These are phyloP conservation scores for Apodospora peruviana DNA, from an alignment of 495 filamentous ascomycete species.

Conservation along the genomic window DNA sequence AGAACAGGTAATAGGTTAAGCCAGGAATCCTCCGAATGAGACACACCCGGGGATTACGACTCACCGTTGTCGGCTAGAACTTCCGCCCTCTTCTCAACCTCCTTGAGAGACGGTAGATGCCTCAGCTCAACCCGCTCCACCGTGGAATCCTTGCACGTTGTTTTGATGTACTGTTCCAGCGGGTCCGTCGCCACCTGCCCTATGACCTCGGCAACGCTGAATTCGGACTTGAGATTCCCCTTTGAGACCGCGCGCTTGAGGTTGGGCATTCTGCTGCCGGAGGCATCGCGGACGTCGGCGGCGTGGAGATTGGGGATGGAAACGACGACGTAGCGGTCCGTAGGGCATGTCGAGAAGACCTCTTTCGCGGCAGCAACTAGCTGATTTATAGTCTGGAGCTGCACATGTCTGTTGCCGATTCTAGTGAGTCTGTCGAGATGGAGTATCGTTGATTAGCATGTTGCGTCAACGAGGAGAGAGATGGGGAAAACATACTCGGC, in stretches of 20 bases:
- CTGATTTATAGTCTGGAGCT: constrained; percentile 39
- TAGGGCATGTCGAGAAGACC: constrained; percentile 61
- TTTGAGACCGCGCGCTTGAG: constrained; percentile 23
- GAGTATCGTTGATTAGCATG: neutral
- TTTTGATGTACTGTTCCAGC: constrained; percentile 26
- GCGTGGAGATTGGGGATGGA: constrained; percentile 72
- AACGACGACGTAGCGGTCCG: constrained; percentile 74
- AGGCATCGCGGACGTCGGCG: constrained; percentile 48
- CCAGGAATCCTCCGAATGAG: no score
- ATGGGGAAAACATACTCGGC: constrained; percentile 57
- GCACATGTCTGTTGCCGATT: constrained; percentile 18
- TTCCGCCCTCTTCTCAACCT: constrained; percentile 40
- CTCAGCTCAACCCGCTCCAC: constrained; percentile 47
- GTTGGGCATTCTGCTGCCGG: constrained; percentile 22
- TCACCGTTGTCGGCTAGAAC: constrained; percentile 62
- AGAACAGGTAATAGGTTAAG: neutral
- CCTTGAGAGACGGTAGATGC: constrained; percentile 38
- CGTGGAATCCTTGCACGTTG: constrained; percentile 23
- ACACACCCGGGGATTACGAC: constrained; percentile 1
- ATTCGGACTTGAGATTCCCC: constrained; percentile 16
- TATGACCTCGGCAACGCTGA: constrained; percentile 54
- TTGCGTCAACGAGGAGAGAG: neutral
- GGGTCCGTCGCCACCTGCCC: constrained; percentile 48
- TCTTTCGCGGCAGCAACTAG: constrained; percentile 35
- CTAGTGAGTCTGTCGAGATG: constrained; percentile 22